Conservation (phyloP, 108 stramenopile genomes). For the Conticribra weissflogii region DNA sequence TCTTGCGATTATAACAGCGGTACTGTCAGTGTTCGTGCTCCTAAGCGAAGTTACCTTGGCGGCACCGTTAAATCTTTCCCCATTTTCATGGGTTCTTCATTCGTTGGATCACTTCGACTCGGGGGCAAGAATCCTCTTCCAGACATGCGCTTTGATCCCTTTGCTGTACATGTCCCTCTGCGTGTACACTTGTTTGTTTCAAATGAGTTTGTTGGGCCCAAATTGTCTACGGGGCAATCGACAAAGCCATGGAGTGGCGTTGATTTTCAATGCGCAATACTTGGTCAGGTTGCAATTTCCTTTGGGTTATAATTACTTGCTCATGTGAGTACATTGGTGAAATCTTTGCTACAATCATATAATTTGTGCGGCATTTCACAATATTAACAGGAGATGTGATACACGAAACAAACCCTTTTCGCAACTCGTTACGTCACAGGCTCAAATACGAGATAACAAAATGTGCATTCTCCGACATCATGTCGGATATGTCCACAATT, state of each 20-base stretch:
- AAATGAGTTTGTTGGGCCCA: slow-evolving; percentile 59
- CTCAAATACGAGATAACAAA: slow-evolving; percentile 59
- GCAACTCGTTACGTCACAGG: too few relatives aligned
- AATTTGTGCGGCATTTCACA: background rate
- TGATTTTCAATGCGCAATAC: slow-evolving; percentile 85
- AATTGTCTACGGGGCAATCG: slow-evolving; percentile 50
- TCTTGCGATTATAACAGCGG: slow-evolving; percentile 49
- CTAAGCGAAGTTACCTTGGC: slow-evolving; percentile 71
- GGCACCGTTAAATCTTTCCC: slow-evolving; percentile 48
- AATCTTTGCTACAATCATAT: background rate
- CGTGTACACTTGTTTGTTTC: slow-evolving; percentile 54
- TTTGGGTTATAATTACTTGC: slow-evolving; percentile 71
- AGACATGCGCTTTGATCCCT: slow-evolving; percentile 55
- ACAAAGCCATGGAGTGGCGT: slow-evolving; percentile 58
- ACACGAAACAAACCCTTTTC: too few relatives aligned
- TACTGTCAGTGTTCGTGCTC: slow-evolving; percentile 55
- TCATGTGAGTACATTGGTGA: slow-evolving; percentile 42
- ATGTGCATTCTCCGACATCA: slow-evolving; percentile 55
- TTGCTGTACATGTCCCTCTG: slow-evolving; percentile 67
- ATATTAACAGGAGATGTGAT: too few relatives aligned
- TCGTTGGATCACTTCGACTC: slow-evolving; percentile 18
- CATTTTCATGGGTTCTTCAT: slow-evolving; percentile 55
- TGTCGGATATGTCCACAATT: slow-evolving; percentile 60
- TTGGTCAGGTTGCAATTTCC: slow-evolving; percentile 74
- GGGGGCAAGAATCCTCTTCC: slow-evolving; percentile 41